phyloP scores from a whole-genome alignment of 1,284 basidiomycete genomes.

The Pyrrhoderma noxium region DNA sequence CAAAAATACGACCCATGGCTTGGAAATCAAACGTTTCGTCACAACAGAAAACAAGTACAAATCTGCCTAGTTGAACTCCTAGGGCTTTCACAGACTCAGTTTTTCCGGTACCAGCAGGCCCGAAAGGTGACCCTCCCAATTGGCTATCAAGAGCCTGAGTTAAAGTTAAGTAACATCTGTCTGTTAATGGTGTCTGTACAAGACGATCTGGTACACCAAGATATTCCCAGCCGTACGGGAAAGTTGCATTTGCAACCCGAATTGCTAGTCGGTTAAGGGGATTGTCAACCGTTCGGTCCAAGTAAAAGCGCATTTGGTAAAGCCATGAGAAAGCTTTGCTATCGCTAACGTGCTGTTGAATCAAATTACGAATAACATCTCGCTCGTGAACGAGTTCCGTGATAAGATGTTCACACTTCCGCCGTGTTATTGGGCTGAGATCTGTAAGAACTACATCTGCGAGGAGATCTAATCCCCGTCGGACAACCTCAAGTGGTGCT shows the following conservation, averaged over 20 bases:
- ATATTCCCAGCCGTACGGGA: constrained; percentile 99
- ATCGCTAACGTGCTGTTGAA: constrained; percentile 59
- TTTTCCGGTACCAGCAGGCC: constrained; percentile 98
- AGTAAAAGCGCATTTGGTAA: constrained; percentile 98
- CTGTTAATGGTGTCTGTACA: constrained; percentile 98
- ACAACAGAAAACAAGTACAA: constrained; percentile 98
- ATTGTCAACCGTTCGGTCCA: constrained; percentile 63
- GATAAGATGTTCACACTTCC: constrained; percentile 98
- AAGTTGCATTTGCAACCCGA: constrained; percentile 85
- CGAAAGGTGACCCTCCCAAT: constrained; percentile 95
- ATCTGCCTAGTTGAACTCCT: constrained; percentile 94
- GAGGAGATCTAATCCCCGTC: constrained; percentile 84
- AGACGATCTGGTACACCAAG: constrained; percentile 94
- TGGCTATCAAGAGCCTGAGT: constrained; percentile 95
- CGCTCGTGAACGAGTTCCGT: constrained; percentile 98
- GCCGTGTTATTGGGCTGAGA: constrained; percentile 80
- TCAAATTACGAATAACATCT: constrained; percentile 83
- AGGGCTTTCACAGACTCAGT: constrained; percentile 99
- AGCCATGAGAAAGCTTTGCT: constrained; percentile 85
- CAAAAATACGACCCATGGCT: constrained; percentile 99
- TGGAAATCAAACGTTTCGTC: constrained; percentile 99
- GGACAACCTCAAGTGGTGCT: constrained; percentile 67
- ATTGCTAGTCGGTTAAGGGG: constrained; percentile 78
- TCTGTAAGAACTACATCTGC: constrained; percentile 95
- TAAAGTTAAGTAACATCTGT: constrained; percentile 92